Percentiles rank a stretch among this genome's conserved stretches.
These are phyloP conservation scores for Exidia glandulosa DNA, from an alignment of 768 basidiomycete genomes.

Conservation along the genomic window DNA sequence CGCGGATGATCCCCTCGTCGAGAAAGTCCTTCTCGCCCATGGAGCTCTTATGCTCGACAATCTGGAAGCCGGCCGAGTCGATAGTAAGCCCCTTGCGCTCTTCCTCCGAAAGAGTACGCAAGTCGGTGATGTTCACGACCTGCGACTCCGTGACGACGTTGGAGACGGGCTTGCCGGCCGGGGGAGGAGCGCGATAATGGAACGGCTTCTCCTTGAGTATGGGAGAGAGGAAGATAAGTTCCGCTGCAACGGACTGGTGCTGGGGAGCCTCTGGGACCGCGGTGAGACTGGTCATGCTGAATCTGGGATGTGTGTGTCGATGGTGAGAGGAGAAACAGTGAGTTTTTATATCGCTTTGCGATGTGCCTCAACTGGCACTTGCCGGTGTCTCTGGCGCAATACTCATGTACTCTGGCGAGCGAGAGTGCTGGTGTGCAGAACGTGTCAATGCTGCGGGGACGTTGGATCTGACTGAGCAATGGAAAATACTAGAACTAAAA, in stretches of 20 bases:
- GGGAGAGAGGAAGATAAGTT: slow-evolving; percentile 6
- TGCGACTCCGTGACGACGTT: background rate
- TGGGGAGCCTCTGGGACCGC: background rate
- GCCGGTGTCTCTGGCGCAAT: background rate
- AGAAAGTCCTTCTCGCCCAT: slow-evolving; percentile 32
- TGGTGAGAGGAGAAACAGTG: background rate
- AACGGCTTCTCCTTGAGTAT: slow-evolving; percentile 3
- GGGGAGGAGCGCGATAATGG: background rate
- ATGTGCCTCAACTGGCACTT: background rate
- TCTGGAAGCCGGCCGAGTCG: slow-evolving; percentile 37
- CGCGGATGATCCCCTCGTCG: slow-evolving; percentile 37
- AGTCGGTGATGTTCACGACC: slow-evolving; percentile 6
- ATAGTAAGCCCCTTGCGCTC: slow-evolving; percentile 12
- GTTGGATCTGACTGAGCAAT: too few relatives aligned
- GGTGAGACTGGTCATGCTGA: background rate
- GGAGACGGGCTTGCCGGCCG: background rate
- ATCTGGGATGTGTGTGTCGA: background rate
- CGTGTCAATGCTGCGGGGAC: too few relatives aligned
- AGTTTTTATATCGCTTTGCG: too few relatives aligned
- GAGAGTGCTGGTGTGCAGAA: too few relatives aligned
- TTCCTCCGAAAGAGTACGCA: slow-evolving; percentile 1
- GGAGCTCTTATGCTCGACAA: slow-evolving; percentile 21
- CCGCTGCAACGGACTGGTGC: background rate
- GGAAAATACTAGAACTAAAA: too few relatives aligned
- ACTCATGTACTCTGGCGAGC: background rate